A percentile compares a stretch with the other conserved stretches of the same genome.
Conservation (phyloP, 2,329 filamentous ascomycete species). For the Hyphodiscus sp. region DNA sequence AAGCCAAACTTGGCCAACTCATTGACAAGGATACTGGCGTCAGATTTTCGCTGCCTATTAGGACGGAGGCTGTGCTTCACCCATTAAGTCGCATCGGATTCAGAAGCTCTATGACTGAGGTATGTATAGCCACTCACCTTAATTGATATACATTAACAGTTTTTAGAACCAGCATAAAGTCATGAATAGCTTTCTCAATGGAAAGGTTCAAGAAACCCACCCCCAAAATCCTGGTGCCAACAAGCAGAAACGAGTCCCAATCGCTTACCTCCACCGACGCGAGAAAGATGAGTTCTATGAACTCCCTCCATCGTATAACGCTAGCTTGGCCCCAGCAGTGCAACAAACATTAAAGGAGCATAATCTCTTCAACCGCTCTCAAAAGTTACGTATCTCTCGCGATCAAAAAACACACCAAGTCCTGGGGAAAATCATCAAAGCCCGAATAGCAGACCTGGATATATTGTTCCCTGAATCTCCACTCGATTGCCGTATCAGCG, state of each 20-base stretch:
- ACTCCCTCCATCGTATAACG: constrained; percentile 53
- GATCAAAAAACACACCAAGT: constrained; percentile 66
- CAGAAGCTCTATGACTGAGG: constrained; percentile 84
- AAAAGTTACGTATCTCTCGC: constrained; percentile 68
- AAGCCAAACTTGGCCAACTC: constrained; percentile 84
- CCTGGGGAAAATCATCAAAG: constrained; percentile 83
- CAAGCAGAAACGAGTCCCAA: constrained; percentile 44
- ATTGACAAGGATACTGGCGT: constrained; percentile 66
- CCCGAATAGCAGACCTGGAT: constrained; percentile 80
- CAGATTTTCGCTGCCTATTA: constrained; percentile 60
- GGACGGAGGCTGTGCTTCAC: constrained; percentile 64
- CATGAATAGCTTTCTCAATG: constrained; percentile 82
- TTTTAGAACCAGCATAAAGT: constrained; percentile 67
- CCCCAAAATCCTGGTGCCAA: constrained; percentile 39
- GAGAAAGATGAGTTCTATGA: constrained; percentile 83
- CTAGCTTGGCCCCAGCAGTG: constrained; percentile 58
- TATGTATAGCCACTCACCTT: constrained; percentile 37
- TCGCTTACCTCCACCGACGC: constrained; percentile 75
- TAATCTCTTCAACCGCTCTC: constrained; percentile 41
- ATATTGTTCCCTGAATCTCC: constrained; percentile 69
- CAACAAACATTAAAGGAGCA: constrained; percentile 42
- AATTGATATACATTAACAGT: constrained; percentile 10
- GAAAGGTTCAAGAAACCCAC: constrained; percentile 52
- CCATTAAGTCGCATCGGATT: constrained; percentile 61
- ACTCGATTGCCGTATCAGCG: constrained; percentile 88